These are phyloP conservation scores for Leucosporidium yakuticum DNA, from an alignment of 768 basidiomycete species.

Conservation along the genomic window DNA sequence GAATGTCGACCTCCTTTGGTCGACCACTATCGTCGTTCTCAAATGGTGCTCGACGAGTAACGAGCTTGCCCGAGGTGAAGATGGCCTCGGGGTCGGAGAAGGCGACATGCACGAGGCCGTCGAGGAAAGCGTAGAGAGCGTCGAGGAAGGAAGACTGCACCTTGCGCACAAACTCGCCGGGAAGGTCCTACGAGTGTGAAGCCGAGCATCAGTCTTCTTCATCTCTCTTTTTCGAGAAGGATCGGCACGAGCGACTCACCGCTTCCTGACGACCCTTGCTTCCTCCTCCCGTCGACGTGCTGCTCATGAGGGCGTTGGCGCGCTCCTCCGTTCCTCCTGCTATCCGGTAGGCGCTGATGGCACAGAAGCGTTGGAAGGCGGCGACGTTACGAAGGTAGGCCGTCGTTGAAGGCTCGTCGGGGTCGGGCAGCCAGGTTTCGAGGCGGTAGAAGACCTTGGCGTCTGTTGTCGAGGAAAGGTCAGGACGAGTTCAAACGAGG, in stretches of 20 bases:
- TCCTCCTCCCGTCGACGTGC: background rate
- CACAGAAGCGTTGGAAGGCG: slow-evolving; percentile 70
- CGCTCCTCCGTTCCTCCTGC: slow-evolving; percentile 61
- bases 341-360: slow-evolving; percentile 68
- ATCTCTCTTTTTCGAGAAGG: background rate
- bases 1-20: slow-evolving; percentile 32
- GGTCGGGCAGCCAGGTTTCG: slow-evolving; percentile 73
- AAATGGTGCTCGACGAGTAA: slow-evolving; percentile 1
- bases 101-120: slow-evolving; percentile 74
- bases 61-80: background rate
- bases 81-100: slow-evolving; percentile 46
- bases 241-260: background rate
- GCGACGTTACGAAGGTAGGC: slow-evolving; percentile 71
- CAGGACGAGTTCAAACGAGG: background rate
- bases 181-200: slow-evolving; percentile 45
- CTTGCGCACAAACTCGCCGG: slow-evolving; percentile 61
- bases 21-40: slow-evolving; percentile 15
- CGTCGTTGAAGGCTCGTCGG: slow-evolving; percentile 61
- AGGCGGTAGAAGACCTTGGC: slow-evolving; percentile 72
- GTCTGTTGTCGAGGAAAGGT: slow-evolving; percentile 52
- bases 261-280: background rate
- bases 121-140: slow-evolving; percentile 72
- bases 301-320: slow-evolving; percentile 50
- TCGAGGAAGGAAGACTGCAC: slow-evolving; percentile 82
- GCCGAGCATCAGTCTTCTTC: background rate